phyloP scores from a whole-genome alignment of 768 basidiomycete species.

The Tylopilus sp. region DNA sequence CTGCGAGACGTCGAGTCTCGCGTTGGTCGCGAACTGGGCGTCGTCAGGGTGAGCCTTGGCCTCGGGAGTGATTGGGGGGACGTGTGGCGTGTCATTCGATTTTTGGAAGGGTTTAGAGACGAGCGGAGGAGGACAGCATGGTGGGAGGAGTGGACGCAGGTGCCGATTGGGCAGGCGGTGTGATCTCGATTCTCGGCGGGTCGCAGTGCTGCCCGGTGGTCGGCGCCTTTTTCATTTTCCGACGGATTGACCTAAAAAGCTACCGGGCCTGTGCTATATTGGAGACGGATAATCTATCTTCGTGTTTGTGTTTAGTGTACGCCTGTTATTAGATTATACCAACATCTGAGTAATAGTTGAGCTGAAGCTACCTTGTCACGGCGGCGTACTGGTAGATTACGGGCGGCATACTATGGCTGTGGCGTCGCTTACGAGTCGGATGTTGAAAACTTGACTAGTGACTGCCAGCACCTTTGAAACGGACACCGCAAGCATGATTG shows the following conservation, averaged over 20 bases:
- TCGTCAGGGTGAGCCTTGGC: slow-evolving; percentile 74
- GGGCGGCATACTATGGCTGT: no score
- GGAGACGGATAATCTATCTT: no score
- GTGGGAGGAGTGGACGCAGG: slow-evolving; percentile 40
- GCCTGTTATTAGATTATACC: not conserved
- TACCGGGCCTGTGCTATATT: no score
- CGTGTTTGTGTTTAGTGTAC: not conserved
- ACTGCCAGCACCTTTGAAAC: not conserved
- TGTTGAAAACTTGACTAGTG: not conserved
- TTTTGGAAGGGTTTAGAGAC: slow-evolving; percentile 44
- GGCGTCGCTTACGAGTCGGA: not conserved
- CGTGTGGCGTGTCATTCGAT: slow-evolving; percentile 54
- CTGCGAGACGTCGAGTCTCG: slow-evolving; percentile 56
- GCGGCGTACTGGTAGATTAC: no score
- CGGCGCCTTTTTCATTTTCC: not conserved
- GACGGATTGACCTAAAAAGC: no score
- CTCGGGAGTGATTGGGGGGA: slow-evolving; percentile 78
- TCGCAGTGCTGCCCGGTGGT: not conserved
- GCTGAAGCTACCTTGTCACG: no score
- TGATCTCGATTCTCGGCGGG: no score
- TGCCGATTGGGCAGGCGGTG: slow-evolving; percentile 34
- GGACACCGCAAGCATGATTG: not conserved
- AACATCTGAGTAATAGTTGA: no score
- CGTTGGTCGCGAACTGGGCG: slow-evolving; percentile 68
- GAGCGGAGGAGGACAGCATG: slow-evolving; percentile 34